Evolutionary conservation across 2,329 filamentous ascomycete genomes (phyloP), one percentile per base, ranked within the genome.

Genomic region (Colletotrichum lindemuthianum): DNA sequence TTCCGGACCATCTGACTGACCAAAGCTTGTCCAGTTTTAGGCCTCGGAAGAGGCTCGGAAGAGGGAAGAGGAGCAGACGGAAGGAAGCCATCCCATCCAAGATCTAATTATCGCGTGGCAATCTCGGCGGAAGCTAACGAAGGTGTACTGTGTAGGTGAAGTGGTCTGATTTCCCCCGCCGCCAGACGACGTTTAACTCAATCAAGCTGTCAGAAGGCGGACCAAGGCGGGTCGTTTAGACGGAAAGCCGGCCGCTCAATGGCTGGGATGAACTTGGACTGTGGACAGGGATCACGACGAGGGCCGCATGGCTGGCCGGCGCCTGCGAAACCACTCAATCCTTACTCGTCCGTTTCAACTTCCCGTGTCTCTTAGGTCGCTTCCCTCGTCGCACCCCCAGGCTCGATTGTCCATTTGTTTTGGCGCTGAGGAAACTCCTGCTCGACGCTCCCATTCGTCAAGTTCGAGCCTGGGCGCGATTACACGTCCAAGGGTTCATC

Each of bases 111-210:
- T 56, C 59, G 39, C 53, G 59, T 63, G 53, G 53, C 59, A 41
- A 47, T 52, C 54, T 58, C n/a, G 40, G 59, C 47, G 41, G 16
- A 9, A 44, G 1, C 45, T 1, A 13, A 4, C 34, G 54, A 39
- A 48, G 43, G 54, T 57, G 40, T 43, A 34, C 24, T 24, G 24
- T 24, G 24, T 16, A 54, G 24, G 15, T 2, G 24, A 63, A 47
- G 56, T 67, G 65, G 65, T 47, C 60, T 67, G 61, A 67, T 67
- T 66, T 67, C 60, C 49, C 59, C 45, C 39, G 34, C 48, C 15
- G 48, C n/a, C 50, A 0, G 24, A 1, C 50, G 24, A 24, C 24
- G 24, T 24, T 55, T 41, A 6, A 3, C 16, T 48, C 50, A 54
- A 0, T 60, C 37, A 44, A 60, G 34, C 43, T 41, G 52, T n/a